phyloP scores from a whole-genome alignment of 1,284 basidiomycete genomes.

The Tilletiopsis washingtonensis region DNA sequence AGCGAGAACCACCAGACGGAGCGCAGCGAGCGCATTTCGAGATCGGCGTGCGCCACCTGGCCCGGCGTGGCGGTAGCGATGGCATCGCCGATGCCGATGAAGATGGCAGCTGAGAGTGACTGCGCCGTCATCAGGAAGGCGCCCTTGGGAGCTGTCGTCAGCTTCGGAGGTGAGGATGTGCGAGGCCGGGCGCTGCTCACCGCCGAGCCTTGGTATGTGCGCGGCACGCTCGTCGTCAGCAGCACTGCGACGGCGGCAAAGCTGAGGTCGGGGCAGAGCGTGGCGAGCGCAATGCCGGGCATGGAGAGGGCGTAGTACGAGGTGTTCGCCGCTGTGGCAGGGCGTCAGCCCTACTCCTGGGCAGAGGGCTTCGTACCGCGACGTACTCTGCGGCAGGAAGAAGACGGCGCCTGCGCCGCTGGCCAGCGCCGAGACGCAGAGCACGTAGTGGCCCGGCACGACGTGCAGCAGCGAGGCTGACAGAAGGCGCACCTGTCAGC shows the following conservation, averaged over 20 bases:
- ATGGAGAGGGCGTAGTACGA: conserved; percentile 17
- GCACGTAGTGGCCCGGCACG: conserved; percentile 12
- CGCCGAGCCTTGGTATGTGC: conserved; percentile 17
- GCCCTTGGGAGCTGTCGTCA: no score
- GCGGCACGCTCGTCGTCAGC: conserved; percentile 12
- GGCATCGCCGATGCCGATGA: conserved; percentile 13
- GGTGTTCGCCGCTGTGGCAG: no score
- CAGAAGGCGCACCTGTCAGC: no score
- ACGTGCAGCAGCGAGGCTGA: conserved; percentile 11
- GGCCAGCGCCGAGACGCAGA: conserved; percentile 7
- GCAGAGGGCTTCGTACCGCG: no score
- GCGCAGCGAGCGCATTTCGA: background rate
- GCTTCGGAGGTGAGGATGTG: no score
- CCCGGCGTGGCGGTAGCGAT: conserved; percentile 3
- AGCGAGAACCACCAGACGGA: conserved; percentile 17
- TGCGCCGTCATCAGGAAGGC: conserved; percentile 17
- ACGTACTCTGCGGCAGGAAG: conserved; percentile 13
- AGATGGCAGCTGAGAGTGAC: conserved; percentile 15
- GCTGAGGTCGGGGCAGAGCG: conserved; percentile 10
- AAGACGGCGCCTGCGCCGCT: conserved; percentile 18
- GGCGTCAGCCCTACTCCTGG: no score
- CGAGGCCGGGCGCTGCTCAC: no score
- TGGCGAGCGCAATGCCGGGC: conserved; percentile 13
- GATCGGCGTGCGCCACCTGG: background rate
- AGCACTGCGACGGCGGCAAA: conserved; percentile 21